Percentiles rank a stretch among this genome's conserved stretches.
These are phyloP conservation scores for Aeschynomene evenia DNA, from an alignment of 306 rosid genomes.

Conservation along the genomic window DNA sequence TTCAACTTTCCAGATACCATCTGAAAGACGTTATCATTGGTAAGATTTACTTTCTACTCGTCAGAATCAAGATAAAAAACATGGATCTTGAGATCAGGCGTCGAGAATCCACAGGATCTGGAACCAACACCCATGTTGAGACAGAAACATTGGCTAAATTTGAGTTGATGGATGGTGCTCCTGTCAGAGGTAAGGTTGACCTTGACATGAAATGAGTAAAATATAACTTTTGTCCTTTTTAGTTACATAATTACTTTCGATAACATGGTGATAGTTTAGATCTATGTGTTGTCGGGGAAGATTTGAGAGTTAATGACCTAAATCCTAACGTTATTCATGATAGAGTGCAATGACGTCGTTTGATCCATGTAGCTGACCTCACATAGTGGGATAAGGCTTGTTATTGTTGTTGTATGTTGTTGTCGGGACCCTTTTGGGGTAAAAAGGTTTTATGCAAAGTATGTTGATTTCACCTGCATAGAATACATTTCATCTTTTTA, in stretches of 20 bases:
- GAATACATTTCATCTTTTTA: not conserved
- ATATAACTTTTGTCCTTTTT: not conserved
- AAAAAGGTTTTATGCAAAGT: too few relatives aligned
- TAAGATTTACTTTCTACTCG: slow-evolving; percentile 94
- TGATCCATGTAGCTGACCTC: too few relatives aligned
- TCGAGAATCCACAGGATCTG: slow-evolving; percentile 97
- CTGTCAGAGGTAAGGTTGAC: slow-evolving; percentile 82
- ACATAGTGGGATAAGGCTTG: too few relatives aligned
- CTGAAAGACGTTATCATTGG: slow-evolving; percentile 94
- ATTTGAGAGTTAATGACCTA: too few relatives aligned
- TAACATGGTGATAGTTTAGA: not conserved
- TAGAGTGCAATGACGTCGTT: too few relatives aligned
- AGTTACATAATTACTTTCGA: not conserved
- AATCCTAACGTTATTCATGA: too few relatives aligned
- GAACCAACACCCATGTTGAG: slow-evolving; percentile 95
- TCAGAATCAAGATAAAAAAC: slow-evolving; percentile 96
- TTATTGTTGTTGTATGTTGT: too few relatives aligned
- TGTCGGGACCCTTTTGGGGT: too few relatives aligned
- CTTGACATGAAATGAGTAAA: slow-evolving; percentile 4
- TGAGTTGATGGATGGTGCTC: slow-evolving; percentile 99
- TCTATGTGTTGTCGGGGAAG: too few relatives aligned
- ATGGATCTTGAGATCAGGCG: slow-evolving; percentile 99
- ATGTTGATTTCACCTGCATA: not conserved
- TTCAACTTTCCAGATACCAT: slow-evolving; percentile 72
- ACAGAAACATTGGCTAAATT: slow-evolving; percentile 98